Evolutionary conservation across 768 basidiomycete genomes (phyloP), one percentile per base, ranked within the genome.

Genomic region (Strobilomyces echinocephalus): DNA sequence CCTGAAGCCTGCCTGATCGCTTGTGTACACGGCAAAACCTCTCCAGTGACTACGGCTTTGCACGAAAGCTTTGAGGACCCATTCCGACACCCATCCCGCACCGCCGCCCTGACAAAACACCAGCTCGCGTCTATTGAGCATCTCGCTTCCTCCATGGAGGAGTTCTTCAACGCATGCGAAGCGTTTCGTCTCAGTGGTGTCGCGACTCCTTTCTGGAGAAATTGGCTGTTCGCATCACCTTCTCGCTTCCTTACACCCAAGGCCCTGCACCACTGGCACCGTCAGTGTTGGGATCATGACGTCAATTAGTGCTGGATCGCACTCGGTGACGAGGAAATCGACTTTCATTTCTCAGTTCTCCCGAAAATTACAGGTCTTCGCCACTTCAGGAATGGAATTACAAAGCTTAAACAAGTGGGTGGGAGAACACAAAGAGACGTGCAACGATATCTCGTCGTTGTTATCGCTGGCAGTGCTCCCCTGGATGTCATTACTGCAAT

Each of bases 361-460:
- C 53, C 30, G 0, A 26, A 21, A 8, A 21, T 50, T n/a, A 55
- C 39, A 14, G 73, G 73, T 5, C 69, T 67, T 55, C 60, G 64
- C 28, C 73, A 75, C 38, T 78, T 76, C 46, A 54, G 58, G 8
- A 62, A 71, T 8, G 73, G 76, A 0, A 72, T 78, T 15, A 73
- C 69, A 5, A 57, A 59, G 12, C 51, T 77, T 12, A 76, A 76
- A 43, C 76, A 78, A 54, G 70, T 74, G 0, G 72, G 72, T 24
- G 73, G 75, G 1, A 35, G 66, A 8, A 72, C 72, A 28, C 72
- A 77, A 49, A 43, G 70, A 3, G 69, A 78, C 28, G 59, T 76
- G 1, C 66, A 77, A 53, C 52, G 57, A 7, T 70, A 70, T 41
- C 53, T 77, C 7, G 41, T 79, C 8, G 41, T 60, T 8, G 54